Evolutionary conservation across 23 red algal genomes (phyloP).

Genomic region (Agarophyton chilense): DNA sequence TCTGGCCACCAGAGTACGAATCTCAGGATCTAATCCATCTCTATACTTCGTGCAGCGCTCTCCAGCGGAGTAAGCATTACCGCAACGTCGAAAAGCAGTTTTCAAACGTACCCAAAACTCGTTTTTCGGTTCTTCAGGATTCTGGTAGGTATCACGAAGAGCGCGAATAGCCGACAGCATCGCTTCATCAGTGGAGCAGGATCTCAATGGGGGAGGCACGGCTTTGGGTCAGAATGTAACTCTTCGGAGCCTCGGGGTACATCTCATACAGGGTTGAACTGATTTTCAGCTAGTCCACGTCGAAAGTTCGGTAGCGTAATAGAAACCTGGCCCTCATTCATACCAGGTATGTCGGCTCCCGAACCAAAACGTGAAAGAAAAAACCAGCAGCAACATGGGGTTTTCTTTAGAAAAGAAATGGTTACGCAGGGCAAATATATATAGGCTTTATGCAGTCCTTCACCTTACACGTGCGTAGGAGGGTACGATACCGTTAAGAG

Average conservation of each 20-base stretch:
- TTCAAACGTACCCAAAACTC: neutral
- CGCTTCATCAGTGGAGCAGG: neutral
- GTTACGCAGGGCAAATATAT: neutral
- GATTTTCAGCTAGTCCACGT: neutral
- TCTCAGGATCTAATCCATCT: neutral
- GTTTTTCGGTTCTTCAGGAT: neutral
- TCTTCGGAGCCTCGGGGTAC: neutral
- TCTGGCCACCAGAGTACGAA: too few relatives aligned
- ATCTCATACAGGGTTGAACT: neutral
- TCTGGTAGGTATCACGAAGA: neutral
- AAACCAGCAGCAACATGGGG: neutral
- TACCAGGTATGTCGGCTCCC: conserved; percentile 16
- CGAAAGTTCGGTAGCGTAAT: neutral
- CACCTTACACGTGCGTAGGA: neutral
- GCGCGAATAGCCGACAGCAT: neutral
- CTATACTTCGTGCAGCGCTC: conserved; percentile 18
- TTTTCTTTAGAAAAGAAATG: conserved; percentile 7
- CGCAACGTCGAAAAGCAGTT: neutral
- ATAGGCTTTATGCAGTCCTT: neutral
- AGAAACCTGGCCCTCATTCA: conserved; percentile 9
- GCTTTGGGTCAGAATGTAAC: conserved; percentile 23
- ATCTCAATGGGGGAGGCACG: neutral
- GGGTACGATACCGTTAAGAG: neutral
- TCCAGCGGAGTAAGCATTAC: conserved; percentile 1
- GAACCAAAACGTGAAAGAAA: neutral